phyloP scores from a whole-genome alignment of 2,329 filamentous ascomycete genomes.

The Boeremia lycopersici region DNA sequence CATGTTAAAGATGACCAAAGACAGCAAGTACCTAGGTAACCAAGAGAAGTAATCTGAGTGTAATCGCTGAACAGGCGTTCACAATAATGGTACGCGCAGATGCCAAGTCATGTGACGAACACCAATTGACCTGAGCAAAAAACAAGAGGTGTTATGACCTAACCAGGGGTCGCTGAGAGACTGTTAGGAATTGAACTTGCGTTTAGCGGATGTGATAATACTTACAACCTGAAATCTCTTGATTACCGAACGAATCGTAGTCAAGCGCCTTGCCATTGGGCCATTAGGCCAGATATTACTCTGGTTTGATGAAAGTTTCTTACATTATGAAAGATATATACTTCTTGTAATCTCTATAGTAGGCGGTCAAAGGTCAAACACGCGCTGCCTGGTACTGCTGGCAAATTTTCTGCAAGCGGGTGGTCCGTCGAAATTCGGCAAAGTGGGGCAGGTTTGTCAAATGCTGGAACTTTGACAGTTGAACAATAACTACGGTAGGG shows the following conservation, averaged over 20 bases:
- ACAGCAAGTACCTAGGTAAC: too few species aligned
- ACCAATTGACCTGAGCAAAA: too few species aligned
- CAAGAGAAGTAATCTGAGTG: too few species aligned
- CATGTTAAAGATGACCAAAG: too few species aligned
- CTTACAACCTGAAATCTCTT: constrained; percentile 30
- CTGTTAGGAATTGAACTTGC: constrained; percentile 20
- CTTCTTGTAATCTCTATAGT: too few species aligned
- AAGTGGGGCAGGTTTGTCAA: neutral
- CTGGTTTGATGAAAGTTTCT: neutral
- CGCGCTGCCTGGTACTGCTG: neutral
- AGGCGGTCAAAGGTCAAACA: too few species aligned
- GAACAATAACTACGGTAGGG: too few species aligned
- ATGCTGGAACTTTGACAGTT: too few species aligned
- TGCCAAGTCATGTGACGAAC: too few species aligned
- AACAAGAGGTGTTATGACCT: constrained; percentile 16
- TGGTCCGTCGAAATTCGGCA: neutral
- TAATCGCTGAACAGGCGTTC: too few species aligned
- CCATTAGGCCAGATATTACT: constrained; percentile 38
- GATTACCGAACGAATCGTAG: constrained; percentile 47
- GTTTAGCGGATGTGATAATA: neutral
- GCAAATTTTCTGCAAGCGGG: constrained; percentile 1
- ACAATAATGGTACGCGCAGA: too few species aligned
- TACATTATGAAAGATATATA: too few species aligned
- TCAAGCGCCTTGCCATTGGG: constrained; percentile 61
- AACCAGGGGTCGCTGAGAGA: constrained; percentile 28